Evolutionary conservation across 768 basidiomycete genomes (phyloP), one percentile per base, ranked within the genome.

Genomic region (Kwoniella sp.): DNA sequence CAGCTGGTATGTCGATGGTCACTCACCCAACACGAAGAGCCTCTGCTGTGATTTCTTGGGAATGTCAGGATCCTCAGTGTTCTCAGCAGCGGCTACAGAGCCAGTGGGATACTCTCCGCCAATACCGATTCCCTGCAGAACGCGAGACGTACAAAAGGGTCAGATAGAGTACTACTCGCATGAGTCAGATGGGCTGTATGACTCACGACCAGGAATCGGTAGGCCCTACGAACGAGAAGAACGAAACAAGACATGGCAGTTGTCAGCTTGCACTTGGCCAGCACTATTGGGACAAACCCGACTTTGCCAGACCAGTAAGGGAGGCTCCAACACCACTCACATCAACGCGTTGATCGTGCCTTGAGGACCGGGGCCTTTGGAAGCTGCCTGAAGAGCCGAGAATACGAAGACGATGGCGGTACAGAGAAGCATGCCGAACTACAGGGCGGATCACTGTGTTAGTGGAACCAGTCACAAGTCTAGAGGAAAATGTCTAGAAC

Each of bases 321-420:
- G 33, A 6, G 33, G 33, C 7, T 33, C 33, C 89, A 51, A 9
- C 24, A 27, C 53, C 8, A 62, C 72, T 58, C 50, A 68, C 70
- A 72, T 85, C 10, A 96, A 85, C 85, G 93, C 92, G 44, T 85
- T 83, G 56, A 94, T 82, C 75, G 90, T 82, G 1, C 91, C 91
- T 25, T 78, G 65, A 24, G 86, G 85, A 73, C 90, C 82, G 0
- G 89, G 89, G 46, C 93, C 93, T 55, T 86, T 83, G 2, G 91
- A 90, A 22, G 88, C 90, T 2, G 92, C 90, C 12, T 90, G 90
- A 24, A 95, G 85, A 17, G 82, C 85, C 19, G 91, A 89, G 81
- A 95, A 95, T 22, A 95, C 76, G 17, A 87, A 87, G 53, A 95
- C 90, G 68, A 94, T 93, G 26, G 83, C 87, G 1, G 91, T 87